Base-by-base conservation (phyloP, 176 grass and related monocot species). In the Carex pumila region DNA sequence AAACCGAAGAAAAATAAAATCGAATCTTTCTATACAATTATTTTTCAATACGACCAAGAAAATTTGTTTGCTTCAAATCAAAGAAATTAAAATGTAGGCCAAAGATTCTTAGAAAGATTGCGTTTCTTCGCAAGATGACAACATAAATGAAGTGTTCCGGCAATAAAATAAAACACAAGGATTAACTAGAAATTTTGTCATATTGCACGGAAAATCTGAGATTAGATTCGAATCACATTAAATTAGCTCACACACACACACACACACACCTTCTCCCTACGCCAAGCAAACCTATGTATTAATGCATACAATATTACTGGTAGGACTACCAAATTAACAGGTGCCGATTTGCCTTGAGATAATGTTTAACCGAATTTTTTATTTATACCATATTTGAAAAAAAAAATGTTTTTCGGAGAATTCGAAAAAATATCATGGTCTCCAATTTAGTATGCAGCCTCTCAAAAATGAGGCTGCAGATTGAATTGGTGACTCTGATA, bases 161-260 rank as follows among this genome's bases (percentile, higher is more conserved):
- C 37, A 5, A 39, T 39, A 6, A 5, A 5, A 39, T 39, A 6
- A 5, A 39, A 6, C 37, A 39, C 37, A 39, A 39, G 37, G 37
- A 39, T 39, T 39, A 39, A 39, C 37, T 39, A 39, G 5, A 6
- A 39, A 39, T 13, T 80, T 80, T 80, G 77, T 80, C 77, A 60
- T 37, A 61, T 80, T 80, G 34, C 54, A 36, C 57, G 77, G 73
- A 80, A 80, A 80, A 80, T 80, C 77, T 80, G 77, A 61, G 29
- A 80, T 59, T 56, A 59, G 77, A 59, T 80, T 80, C 53, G 53
- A 80, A 58, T 60, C 53, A 50, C 19, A 25, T 59, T 79, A 6
- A 34, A 58, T 58, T 36, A 61, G 29, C 29, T 39, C 37, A 39
- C 5, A 39, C 5, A 34, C 34, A 25, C 5, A 34, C 34, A 25